Evolutionary conservation across 805 yeast genomes (phyloP), one percentile per base, ranked within the genome.

Genomic region (Dipodascopsis uninucleata): DNA sequence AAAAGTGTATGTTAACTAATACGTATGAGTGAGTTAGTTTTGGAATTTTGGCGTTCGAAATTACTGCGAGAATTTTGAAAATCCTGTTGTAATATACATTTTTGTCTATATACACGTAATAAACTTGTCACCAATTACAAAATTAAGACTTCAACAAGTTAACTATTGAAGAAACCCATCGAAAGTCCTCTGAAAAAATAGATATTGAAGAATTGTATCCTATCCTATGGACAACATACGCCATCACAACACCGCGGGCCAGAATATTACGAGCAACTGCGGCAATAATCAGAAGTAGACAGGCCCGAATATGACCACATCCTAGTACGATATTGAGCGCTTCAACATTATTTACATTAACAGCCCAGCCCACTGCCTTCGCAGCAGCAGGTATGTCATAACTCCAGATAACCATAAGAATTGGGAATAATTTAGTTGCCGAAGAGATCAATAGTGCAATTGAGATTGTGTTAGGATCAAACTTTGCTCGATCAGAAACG

Each of bases 331-430:
- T 71, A 20, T 70, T 63, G 26, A 80, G 58, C 0, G 88, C 80
- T 58, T 86, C 95, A 5, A 82, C 65, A n/a, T 78, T 70, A 51
- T 77, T 81, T 40, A 82, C 62, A 34, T 74, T 73, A 0, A 84
- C 82, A 2, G 81, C 74, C 54, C 78, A 68, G 47, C 75, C 75
- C 24, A 85, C 82, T 7, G 79, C 67, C 4, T 70, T 68, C 17
- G 79, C 74, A 0, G 83, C 81, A 2, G 82, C 71, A 1, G 82
- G 71, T n/a, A 84, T 76, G 60, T 93, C 96, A 59, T 93, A 93
- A 0, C 95, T 93, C 99, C 99, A 93, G 28, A 93, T 90, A 25
- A 93, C 70, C 89, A 90, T 90, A 26, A 93, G 71, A 16, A 93
- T 82, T 0, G 98, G 98, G 52, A 90, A 81, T 18, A 90, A 70